Evolutionary conservation across 768 basidiomycete species (phyloP).

Genomic region (Tephrocybe sp.): DNA sequence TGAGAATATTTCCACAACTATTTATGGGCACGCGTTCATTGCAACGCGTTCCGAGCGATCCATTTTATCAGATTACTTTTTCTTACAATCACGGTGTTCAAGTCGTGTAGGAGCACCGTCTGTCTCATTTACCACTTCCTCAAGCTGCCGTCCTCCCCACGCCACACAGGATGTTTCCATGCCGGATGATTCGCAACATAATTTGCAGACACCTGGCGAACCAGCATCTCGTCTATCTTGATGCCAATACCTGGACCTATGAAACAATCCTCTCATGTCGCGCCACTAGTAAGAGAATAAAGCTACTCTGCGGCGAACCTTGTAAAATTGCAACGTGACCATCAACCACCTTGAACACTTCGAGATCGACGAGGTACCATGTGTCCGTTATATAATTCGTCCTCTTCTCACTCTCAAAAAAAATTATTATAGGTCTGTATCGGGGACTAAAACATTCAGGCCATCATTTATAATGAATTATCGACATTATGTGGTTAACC

Average conservation of each 20-base stretch:
- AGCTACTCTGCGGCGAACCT: constrained; percentile 26
- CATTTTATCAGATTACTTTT: no score
- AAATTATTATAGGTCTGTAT: no score
- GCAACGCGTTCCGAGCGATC: no score
- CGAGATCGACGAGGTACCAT: constrained; percentile 51
- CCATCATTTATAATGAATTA: no score
- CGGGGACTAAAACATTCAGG: no score
- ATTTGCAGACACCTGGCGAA: constrained; percentile 34
- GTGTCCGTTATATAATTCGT: no score
- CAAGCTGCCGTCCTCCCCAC: constrained; percentile 53
- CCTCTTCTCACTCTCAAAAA: no score
- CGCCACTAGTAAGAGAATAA: neutral
- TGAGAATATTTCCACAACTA: constrained; percentile 18
- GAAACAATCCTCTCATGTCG: constrained; percentile 4
- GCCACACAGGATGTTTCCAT: constrained; percentile 59
- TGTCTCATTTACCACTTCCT: constrained; percentile 58
- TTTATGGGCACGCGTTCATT: no score
- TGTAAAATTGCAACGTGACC: constrained; percentile 48
- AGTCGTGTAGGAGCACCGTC: no score
- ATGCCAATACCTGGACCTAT: constrained; percentile 62
- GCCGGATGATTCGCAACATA: constrained; percentile 38
- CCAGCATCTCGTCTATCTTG: constrained; percentile 57
- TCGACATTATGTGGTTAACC: no score
- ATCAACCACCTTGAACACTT: constrained; percentile 52
- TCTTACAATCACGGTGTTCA: no score